phyloP scores from a whole-genome alignment of 345 rosid species.

The Draba incana region DNA sequence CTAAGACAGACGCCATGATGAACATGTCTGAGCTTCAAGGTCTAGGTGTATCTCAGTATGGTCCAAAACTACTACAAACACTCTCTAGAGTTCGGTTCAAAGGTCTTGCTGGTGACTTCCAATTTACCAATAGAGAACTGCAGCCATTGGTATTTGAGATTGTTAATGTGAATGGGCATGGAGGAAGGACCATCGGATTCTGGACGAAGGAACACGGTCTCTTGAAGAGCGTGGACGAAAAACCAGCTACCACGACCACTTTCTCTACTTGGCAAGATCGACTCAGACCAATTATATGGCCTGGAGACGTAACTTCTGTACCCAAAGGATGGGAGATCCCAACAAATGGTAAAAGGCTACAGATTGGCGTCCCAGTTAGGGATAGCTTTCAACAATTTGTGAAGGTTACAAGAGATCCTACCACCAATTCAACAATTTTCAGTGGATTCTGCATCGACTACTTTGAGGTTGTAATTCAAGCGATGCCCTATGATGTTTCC shows the following conservation, averaged over 20 bases:
- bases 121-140: slow-evolving; percentile 40
- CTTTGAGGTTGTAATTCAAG: slow-evolving; percentile 34
- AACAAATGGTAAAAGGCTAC: slow-evolving; percentile 30
- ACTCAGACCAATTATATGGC: slow-evolving; percentile 39
- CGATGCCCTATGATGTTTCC: slow-evolving; percentile 34
- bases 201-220: slow-evolving; percentile 48
- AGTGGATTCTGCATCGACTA: slow-evolving; percentile 43
- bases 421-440: neutral
- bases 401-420: slow-evolving; percentile 13
- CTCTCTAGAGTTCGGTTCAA: slow-evolving; percentile 42
- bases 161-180: slow-evolving; percentile 45
- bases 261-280: slow-evolving; percentile 33
- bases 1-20: slow-evolving; percentile 14
- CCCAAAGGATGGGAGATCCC: slow-evolving; percentile 36
- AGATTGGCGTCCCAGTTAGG: slow-evolving; percentile 35
- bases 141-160: slow-evolving; percentile 46
- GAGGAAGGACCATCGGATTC: slow-evolving; percentile 44
- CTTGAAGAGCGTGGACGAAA: slow-evolving; percentile 11
- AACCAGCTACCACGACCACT: neutral
- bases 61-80: slow-evolving; percentile 44
- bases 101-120: slow-evolving; percentile 49
- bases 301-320: slow-evolving; percentile 32
- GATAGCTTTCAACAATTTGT: slow-evolving; percentile 14
- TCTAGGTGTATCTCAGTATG: slow-evolving; percentile 45
- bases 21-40: slow-evolving; percentile 43